Evolutionary conservation across 441 rosid species (phyloP).

Genomic region (Biscutella laevigata): DNA sequence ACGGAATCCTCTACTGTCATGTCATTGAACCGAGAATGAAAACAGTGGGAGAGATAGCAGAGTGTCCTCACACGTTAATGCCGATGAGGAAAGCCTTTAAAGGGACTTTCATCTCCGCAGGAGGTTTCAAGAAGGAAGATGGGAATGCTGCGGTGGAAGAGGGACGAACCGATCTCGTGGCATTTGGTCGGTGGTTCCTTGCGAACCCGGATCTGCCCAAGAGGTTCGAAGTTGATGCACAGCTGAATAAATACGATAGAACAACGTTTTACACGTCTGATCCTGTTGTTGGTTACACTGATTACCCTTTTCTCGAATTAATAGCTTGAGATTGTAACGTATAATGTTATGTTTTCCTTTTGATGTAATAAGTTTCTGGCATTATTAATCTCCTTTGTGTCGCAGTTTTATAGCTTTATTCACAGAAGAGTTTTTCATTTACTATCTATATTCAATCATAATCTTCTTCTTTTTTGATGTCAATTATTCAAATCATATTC

Average conservation of each 20-base stretch:
- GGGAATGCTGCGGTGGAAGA: conserved; percentile 31
- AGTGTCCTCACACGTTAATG: conserved; percentile 18
- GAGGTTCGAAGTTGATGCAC: conserved; percentile 35
- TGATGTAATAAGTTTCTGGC: too few species aligned
- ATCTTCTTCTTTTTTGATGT: too few species aligned
- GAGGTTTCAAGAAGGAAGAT: conserved; percentile 30
- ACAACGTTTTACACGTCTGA: conserved; percentile 33
- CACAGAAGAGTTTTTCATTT: too few species aligned
- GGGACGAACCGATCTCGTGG: conserved; percentile 30
- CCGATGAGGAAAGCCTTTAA: conserved; percentile 43
- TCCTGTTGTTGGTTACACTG: conserved; percentile 40
- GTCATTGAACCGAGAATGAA: conserved; percentile 42
- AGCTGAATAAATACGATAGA: conserved; percentile 29
- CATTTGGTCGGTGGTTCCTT: conserved; percentile 34
- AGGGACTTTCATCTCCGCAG: conserved; percentile 35
- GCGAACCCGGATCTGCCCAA: conserved; percentile 40
- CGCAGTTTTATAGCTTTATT: too few species aligned
- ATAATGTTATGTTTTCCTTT: too few species aligned
- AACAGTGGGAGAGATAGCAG: conserved; percentile 11
- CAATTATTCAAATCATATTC: conserved; percentile 10
- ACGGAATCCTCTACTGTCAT: conserved; percentile 43
- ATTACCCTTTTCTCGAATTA: conserved; percentile 35
- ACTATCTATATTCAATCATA: too few species aligned
- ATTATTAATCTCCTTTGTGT: too few species aligned
- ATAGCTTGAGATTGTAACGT: neutral